Evolutionary conservation across 805 yeast genomes (phyloP).

Genomic region (Clavispora vitiphila): DNA sequence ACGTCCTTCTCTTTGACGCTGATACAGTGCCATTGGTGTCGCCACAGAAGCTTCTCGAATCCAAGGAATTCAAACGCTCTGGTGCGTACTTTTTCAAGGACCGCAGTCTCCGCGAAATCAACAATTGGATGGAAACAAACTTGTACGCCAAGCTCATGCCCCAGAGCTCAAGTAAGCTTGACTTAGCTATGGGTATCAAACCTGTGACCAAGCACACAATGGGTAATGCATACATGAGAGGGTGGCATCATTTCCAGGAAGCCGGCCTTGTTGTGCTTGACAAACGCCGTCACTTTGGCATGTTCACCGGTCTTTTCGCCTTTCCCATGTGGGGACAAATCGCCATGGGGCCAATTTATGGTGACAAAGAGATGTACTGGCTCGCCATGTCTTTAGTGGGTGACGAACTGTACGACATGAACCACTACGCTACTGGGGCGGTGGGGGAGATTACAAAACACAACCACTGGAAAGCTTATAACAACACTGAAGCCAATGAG

Average conservation of each 20-base stretch:
- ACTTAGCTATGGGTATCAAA: constrained; percentile 25
- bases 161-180: constrained; percentile 17
- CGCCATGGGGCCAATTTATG: constrained; percentile 50
- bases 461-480: constrained; percentile 17
- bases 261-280: constrained; percentile 41
- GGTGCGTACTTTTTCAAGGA: constrained; percentile 44
- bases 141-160: constrained; percentile 30
- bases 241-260: constrained; percentile 39
- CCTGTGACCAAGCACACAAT: constrained; percentile 26
- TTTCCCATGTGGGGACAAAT: constrained; percentile 32
- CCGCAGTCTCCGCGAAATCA: constrained; percentile 19
- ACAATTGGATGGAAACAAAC: constrained; percentile 33
- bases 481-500: constrained; percentile 23
- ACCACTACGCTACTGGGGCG: constrained; percentile 49
- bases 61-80: constrained; percentile 22
- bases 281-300: constrained; percentile 44
- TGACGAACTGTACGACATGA: constrained; percentile 49
- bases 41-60: constrained; percentile 18
- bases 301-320: constrained; percentile 40
- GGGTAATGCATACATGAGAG: constrained; percentile 30
- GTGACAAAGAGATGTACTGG: constrained; percentile 80
- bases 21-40: constrained; percentile 15
- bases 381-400: constrained; percentile 56
- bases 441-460: constrained; percentile 33
- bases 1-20: constrained; percentile 17